A percentile compares a stretch with the other conserved stretches of the same genome.
Conservation (phyloP, 805 yeast species). For the Lachancea fermentati region DNA sequence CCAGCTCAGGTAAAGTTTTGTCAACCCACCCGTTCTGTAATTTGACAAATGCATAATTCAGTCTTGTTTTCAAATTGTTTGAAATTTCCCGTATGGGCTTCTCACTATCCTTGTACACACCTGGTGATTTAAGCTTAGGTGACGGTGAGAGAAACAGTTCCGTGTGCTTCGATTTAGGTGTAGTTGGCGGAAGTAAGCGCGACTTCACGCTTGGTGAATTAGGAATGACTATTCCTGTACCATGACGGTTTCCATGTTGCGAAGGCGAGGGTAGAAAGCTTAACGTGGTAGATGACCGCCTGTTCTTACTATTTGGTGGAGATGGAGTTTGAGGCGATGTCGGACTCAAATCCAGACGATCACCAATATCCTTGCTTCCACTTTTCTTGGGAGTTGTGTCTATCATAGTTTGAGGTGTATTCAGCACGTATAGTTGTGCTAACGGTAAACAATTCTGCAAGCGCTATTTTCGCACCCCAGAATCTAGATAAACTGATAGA, state of each 20-base stretch:
- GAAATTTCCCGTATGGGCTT: slow-evolving; percentile 39
- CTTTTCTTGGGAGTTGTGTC: slow-evolving; percentile 14
- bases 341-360: slow-evolving; percentile 4
- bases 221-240: slow-evolving; percentile 1
- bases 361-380: slow-evolving; percentile 11
- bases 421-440: neutral
- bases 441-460: neutral
- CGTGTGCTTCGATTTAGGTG: slow-evolving; percentile 29
- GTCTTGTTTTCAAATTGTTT: slow-evolving; percentile 35
- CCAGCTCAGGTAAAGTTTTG: slow-evolving; percentile 26
- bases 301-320: slow-evolving; percentile 16
- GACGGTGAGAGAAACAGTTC: slow-evolving; percentile 32
- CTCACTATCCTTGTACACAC: slow-evolving; percentile 19
- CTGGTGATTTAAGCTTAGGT: slow-evolving; percentile 29
- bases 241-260: neutral
- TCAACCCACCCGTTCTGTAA: slow-evolving; percentile 30
- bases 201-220: slow-evolving; percentile 13
- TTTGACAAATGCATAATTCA: slow-evolving; percentile 39
- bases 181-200: slow-evolving; percentile 28
- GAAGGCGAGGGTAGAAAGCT: slow-evolving; percentile 27
- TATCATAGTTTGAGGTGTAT: neutral
- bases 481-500: neutral
- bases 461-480: neutral
- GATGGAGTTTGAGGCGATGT: slow-evolving; percentile 26
- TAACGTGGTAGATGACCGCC: slow-evolving; percentile 23